A percentile compares a stretch with the other conserved stretches of the same genome.
These are phyloP conservation scores for Cinnamomum chago DNA, from an alignment of 164 flowering plant species.

Conservation along the genomic window DNA sequence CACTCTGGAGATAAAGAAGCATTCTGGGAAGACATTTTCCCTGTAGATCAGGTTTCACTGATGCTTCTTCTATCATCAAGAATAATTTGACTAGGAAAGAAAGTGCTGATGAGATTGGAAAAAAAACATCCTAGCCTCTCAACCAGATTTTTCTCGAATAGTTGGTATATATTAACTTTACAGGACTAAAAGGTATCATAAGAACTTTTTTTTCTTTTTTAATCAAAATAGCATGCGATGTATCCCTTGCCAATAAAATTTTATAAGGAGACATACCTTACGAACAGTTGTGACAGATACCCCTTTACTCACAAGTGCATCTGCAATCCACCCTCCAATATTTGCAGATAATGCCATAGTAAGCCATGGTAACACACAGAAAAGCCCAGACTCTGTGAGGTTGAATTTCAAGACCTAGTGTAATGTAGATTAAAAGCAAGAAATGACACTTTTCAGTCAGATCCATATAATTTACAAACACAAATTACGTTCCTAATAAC, in stretches of 20 bases:
- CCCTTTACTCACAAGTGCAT: slow-evolving; percentile 84
- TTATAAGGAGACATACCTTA: slow-evolving; percentile 48
- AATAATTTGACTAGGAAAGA: neutral
- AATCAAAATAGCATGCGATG: neutral
- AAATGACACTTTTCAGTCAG: neutral
- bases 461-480: too few species aligned
- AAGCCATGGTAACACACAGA: slow-evolving; percentile 88
- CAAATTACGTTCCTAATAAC: neutral
- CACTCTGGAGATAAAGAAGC: too few species aligned
- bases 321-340: slow-evolving; percentile 96
- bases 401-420: slow-evolving; percentile 85
- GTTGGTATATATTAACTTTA: too few species aligned
- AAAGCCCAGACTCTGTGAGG: slow-evolving; percentile 85
- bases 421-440: neutral
- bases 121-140: neutral
- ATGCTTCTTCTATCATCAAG: neutral
- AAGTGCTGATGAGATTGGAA: neutral
- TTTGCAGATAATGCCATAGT: slow-evolving; percentile 97
- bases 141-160: neutral
- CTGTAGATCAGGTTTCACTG: too few species aligned
- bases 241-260: neutral
- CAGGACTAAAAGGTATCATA: neutral
- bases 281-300: slow-evolving; percentile 75
- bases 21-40: too few species aligned
- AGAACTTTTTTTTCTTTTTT: neutral